A percentile compares a stretch with the other conserved stretches of the same genome.
Conservation (phyloP, 345 rosid genomes). For the Balakata baccata region DNA sequence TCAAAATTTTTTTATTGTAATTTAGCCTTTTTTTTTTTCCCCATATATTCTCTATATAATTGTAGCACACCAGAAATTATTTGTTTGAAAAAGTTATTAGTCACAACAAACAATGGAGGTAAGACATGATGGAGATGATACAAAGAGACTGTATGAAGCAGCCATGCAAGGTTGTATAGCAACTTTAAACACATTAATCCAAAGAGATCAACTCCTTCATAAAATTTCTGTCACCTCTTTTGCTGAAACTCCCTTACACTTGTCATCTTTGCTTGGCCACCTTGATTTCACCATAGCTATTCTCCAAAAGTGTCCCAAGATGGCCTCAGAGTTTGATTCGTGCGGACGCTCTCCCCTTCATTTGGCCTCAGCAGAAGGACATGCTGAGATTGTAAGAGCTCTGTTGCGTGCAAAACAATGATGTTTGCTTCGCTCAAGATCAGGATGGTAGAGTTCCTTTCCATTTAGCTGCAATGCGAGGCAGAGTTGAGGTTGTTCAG, state of each 20-base stretch:
- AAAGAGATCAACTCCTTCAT: neutral
- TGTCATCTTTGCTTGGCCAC: constrained; percentile 11
- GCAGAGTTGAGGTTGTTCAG: neutral
- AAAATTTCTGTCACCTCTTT: neutral
- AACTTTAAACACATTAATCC: neutral
- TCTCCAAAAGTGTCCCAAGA: constrained; percentile 1
- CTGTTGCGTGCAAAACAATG: neutral
- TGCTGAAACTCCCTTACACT: constrained; percentile 11
- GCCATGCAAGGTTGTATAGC: neutral
- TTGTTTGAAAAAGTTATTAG: too few species aligned
- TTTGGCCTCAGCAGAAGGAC: constrained; percentile 16
- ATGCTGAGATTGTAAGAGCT: constrained; percentile 4
- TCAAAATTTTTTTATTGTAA: too few species aligned
- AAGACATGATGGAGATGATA: neutral
- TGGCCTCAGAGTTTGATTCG: neutral
- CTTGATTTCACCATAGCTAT: constrained; percentile 7
- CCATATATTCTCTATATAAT: too few species aligned
- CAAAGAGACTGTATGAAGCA: neutral
- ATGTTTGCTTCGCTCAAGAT: neutral
- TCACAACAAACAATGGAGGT: too few species aligned
- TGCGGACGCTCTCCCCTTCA: constrained; percentile 5
- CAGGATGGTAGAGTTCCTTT: constrained; percentile 4
- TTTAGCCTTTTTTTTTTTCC: too few species aligned
- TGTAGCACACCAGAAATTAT: too few species aligned
- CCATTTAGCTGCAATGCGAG: constrained; percentile 12